phyloP scores from a whole-genome alignment of 2,329 filamentous ascomycete genomes.

The Colletotrichum coccodes region DNA sequence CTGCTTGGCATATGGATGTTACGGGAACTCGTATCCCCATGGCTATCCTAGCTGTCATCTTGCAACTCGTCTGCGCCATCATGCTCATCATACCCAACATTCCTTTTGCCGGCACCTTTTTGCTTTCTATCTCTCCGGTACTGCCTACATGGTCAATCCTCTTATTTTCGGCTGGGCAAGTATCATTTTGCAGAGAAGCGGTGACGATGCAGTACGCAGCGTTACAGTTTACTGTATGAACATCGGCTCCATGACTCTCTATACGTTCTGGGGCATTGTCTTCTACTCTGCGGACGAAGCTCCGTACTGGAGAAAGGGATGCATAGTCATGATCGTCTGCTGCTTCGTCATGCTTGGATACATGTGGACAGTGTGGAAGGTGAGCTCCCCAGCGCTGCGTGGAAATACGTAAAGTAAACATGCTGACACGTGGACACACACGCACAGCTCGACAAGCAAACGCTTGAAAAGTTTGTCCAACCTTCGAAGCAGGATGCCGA shows the following conservation, averaged over 20 bases:
- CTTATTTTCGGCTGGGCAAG: conserved; percentile 52
- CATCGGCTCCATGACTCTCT: conserved; percentile 46
- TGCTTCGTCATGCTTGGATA: conserved; percentile 30
- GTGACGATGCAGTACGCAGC: conserved; percentile 48
- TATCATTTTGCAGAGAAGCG: conserved; percentile 45
- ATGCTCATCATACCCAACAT: conserved; percentile 44
- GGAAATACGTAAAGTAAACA: too few relatives aligned
- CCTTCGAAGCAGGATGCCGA: not conserved
- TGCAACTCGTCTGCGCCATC: conserved; percentile 45
- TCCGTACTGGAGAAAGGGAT: conserved; percentile 48
- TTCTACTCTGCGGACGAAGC: conserved; percentile 48
- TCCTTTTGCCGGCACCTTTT: conserved; percentile 39
- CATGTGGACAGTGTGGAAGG: conserved; percentile 28
- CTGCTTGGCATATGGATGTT: conserved; percentile 48
- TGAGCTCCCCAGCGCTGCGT: not conserved
- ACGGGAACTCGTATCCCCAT: conserved; percentile 46
- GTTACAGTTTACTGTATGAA: conserved; percentile 51
- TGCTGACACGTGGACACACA: not conserved
- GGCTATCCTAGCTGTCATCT: conserved; percentile 41
- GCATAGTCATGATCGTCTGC: conserved; percentile 44
- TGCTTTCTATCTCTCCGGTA: conserved; percentile 48
- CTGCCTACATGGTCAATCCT: conserved; percentile 50
- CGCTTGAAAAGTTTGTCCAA: not conserved
- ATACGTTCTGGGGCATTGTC: conserved; percentile 50
- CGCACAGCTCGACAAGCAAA: not conserved